phyloP scores from a whole-genome alignment of 306 rosid species.

The Vigna radiata region DNA sequence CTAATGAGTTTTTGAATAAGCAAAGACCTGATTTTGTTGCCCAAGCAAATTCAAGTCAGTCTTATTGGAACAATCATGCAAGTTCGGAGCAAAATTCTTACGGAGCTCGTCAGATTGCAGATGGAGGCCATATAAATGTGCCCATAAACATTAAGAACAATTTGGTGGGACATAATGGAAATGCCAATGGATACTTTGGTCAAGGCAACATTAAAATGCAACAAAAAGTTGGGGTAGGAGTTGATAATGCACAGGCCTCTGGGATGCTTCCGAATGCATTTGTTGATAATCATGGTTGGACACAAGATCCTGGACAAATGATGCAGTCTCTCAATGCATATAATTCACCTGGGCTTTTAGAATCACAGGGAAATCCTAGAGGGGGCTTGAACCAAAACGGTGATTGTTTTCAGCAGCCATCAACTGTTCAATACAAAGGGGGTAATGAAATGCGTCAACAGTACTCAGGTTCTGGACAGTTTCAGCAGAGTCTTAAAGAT shows the following conservation, averaged over 20 bases:
- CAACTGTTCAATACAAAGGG: conserved; percentile 32
- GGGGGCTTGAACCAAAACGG: conserved; percentile 37
- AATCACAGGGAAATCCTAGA: conserved; percentile 42
- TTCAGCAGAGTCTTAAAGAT: conserved; percentile 41
- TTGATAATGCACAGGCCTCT: conserved; percentile 31
- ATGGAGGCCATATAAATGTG: neutral
- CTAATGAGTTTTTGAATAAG: conserved; percentile 4
- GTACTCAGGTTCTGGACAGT: conserved; percentile 46
- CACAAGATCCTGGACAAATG: conserved; percentile 43
- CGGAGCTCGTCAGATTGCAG: conserved; percentile 6
- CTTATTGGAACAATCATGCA: conserved; percentile 34
- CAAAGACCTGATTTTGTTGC: conserved; percentile 18
- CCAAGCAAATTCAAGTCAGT: conserved; percentile 30
- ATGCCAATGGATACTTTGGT: conserved; percentile 8
- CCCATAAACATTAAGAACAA: neutral
- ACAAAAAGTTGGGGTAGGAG: conserved; percentile 36
- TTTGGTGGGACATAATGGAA: conserved; percentile 9
- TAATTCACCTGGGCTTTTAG: conserved; percentile 45
- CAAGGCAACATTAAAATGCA: conserved; percentile 31
- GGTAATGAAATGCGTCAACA: conserved; percentile 45
- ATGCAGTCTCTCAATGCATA: conserved; percentile 41
- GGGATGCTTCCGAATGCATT: conserved; percentile 31
- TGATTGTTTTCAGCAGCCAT: conserved; percentile 39
- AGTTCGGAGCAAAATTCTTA: conserved; percentile 14
- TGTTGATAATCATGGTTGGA: conserved; percentile 38